Evolutionary conservation across 352 stramenopile species (phyloP).

Genomic region (Thalassiosira exigua): DNA sequence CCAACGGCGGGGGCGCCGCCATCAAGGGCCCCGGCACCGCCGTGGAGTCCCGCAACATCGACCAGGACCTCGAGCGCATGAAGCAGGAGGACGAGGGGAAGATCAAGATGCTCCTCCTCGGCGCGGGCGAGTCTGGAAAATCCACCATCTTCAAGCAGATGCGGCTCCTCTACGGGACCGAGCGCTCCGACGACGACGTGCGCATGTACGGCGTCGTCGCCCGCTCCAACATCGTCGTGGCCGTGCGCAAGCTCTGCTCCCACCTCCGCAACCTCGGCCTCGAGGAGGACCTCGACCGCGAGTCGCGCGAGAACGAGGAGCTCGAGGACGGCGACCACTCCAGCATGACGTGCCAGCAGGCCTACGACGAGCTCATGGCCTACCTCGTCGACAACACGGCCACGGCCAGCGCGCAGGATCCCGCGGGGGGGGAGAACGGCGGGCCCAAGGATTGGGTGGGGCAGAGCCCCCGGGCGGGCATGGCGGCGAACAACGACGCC

Average conservation of each 20-base stretch:
- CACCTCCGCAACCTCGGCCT: constrained; percentile 61
- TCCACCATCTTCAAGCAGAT: constrained; percentile 83
- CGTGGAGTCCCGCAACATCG: constrained; percentile 19
- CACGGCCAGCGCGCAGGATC: constrained; percentile 37
- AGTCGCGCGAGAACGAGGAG: constrained; percentile 52
- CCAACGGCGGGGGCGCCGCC: not conserved
- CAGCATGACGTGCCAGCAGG: constrained; percentile 68
- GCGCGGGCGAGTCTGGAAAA: constrained; percentile 71
- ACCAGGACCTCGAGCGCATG: constrained; percentile 36
- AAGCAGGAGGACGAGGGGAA: constrained; percentile 58
- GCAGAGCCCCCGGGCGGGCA: constrained; percentile 70
- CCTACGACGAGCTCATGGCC: constrained; percentile 77
- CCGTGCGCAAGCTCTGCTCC: constrained; percentile 64
- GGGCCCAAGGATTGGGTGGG: constrained; percentile 78
- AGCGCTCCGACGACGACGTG: constrained; percentile 67
- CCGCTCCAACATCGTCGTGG: constrained; percentile 70
- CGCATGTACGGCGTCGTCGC: constrained; percentile 66
- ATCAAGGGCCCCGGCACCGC: not conserved
- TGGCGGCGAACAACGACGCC: constrained; percentile 80
- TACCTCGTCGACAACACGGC: constrained; percentile 80
- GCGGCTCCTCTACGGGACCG: constrained; percentile 72
- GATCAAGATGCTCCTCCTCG: constrained; percentile 70
- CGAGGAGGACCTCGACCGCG: constrained; percentile 65
- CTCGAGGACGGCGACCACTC: constrained; percentile 38
- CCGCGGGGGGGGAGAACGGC: constrained; percentile 24